Percentiles rank a stretch among this genome's conserved stretches.
phyloP scores from a whole-genome alignment of 345 rosid genomes.

The Syzygium jambos region DNA sequence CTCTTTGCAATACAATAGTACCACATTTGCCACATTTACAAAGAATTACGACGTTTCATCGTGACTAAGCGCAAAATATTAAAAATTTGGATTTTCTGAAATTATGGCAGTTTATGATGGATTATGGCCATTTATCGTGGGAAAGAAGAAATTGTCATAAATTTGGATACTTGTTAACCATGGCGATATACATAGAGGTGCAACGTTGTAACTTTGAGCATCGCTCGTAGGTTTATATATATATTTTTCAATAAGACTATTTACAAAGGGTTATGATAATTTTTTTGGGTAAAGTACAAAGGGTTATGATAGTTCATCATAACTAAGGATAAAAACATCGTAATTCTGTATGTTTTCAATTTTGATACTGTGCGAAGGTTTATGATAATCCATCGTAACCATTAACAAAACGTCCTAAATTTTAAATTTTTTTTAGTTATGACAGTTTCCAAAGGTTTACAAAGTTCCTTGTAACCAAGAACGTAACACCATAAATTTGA shows the following conservation, averaged over 20 bases:
- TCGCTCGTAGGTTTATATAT: neutral
- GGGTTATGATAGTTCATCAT: neutral
- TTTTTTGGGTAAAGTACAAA: no score
- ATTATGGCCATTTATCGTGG: neutral
- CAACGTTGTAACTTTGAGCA: neutral
- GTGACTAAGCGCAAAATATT: neutral
- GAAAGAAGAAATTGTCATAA: neutral
- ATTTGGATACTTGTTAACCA: neutral
- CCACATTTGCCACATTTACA: neutral
- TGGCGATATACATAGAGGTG: neutral
- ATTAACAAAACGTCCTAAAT: neutral
- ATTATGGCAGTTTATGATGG: neutral
- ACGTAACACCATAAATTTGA: neutral
- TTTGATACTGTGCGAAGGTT: neutral
- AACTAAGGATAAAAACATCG: neutral
- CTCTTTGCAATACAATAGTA: neutral
- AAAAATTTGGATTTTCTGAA: neutral
- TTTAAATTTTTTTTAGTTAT: neutral
- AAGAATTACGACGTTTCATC: neutral
- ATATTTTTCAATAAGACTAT: neutral
- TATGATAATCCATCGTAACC: neutral
- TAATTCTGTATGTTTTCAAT: neutral
- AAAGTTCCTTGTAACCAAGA: neutral
- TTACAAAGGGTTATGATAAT: neutral
- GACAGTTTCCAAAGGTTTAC: neutral